Conservation (phyloP, 306 rosid species). For the Trifolium pratense region DNA sequence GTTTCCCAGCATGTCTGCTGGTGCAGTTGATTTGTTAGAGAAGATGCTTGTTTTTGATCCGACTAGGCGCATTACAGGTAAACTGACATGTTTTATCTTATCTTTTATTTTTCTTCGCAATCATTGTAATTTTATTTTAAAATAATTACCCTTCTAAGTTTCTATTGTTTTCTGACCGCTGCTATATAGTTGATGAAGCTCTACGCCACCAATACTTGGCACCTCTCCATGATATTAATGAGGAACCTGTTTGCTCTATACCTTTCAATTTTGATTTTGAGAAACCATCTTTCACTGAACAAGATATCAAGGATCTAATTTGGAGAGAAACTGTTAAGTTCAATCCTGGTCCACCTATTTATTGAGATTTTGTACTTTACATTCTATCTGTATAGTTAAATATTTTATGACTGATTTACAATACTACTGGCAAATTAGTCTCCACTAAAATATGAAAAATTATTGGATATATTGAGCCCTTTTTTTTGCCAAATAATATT, state of each 20-base stretch:
- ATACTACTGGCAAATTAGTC: no score
- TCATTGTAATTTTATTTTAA: conserved; percentile 6
- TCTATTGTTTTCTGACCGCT: neutral
- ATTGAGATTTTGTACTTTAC: conserved; percentile 50
- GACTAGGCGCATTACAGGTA: conserved; percentile 91
- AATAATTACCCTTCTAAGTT: neutral
- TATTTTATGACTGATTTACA: conserved; percentile 27
- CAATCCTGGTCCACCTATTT: conserved; percentile 75
- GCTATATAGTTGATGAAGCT: conserved; percentile 81
- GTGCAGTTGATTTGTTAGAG: conserved; percentile 80
- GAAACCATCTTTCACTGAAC: conserved; percentile 84
- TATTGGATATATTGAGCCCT: conserved; percentile 10
- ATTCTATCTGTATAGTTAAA: conserved; percentile 45
- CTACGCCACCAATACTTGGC: conserved; percentile 88
- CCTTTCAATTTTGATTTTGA: conserved; percentile 90
- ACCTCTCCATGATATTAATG: conserved; percentile 90
- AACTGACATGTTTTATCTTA: conserved; percentile 13
- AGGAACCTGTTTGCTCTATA: conserved; percentile 79
- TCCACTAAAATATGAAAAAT: no score
- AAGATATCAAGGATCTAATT: conserved; percentile 88
- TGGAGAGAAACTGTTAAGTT: conserved; percentile 85
- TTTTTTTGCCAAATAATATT: conserved; percentile 31
- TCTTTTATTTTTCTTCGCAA: neutral
- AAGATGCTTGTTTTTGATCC: conserved; percentile 96
- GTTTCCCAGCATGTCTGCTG: conserved; percentile 78